Evolutionary conservation across 176 grass and related monocot genomes (phyloP), one percentile per base, ranked within the genome.

Genomic region (Oropetium thomaeum): DNA sequence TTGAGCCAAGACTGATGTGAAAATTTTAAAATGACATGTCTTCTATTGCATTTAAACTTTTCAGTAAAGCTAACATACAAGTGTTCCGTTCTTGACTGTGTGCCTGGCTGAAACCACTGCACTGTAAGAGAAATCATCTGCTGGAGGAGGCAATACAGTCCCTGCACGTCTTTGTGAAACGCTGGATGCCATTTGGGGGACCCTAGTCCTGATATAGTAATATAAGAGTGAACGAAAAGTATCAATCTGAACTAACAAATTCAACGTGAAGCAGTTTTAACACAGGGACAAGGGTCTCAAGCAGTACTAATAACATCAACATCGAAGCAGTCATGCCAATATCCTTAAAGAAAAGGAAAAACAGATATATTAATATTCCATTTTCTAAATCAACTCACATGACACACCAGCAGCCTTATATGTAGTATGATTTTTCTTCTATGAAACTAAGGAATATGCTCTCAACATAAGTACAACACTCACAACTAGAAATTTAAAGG

Each of bases 111-210:
- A 77, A 66, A 84, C 67, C 58, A 74, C 78, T 8, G 74, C 80
- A 80, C 81, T 89, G 43, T 71, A 88, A 80, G 87, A 86, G 64
- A 86, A 90, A 78, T 95, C 89, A 82, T 99, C 96, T 70, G 77
- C 76, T 47, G 89, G 89, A 64, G 96, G 84, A 48, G 96, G 96
- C 77, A 99, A 79, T 55, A 95, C 15, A 79, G 69, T 95, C 74
- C 96, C 96, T 82, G 72, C 32, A 31, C 84, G 89, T 69, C 87
- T 87, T 85, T 89, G 91, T 2, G 88, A 90, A 91, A 83, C 86
- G 82, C 73, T 95, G 57, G 81, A 83, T 39, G 75, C 82, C 81
- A 90, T 90, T 78, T 95, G 96, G n/a, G 91, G 96, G 45, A 99
- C 89, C 87, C 89, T 90, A 81, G 89, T 99, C 89, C 96, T 99